Evolutionary conservation across 169 alveolate genomes (phyloP), one percentile per base, ranked within the genome.

Genomic region (Theileria equi): DNA sequence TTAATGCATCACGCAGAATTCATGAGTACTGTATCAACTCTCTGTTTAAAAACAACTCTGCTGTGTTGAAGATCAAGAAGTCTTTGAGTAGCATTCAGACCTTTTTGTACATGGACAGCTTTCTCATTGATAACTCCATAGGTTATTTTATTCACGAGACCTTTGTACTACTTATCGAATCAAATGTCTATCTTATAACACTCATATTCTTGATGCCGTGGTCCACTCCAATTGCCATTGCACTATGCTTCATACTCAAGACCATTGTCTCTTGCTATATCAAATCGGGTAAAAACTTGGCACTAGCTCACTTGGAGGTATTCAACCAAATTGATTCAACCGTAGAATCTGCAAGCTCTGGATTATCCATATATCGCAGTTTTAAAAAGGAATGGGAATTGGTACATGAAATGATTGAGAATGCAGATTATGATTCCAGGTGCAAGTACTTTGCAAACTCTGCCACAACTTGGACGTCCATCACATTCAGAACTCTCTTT

Each of bases 21-120:
- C 82, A 71, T 35, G 57, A 43, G 23, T 71, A 23, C 34, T 43
- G 50, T 19, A 58, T 71, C 53, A 60, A 71, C 23, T 71, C 82
- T 2, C 31, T 60, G 11, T 60, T 71, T 10, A 31, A 61, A 11
- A 71, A 45, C 38, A 3, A 63, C 10, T 43, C 76, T 11, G 31
- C 45, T 6, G 47, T 41, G 8, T 7, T 43, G 10, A 44, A 61
- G 54, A n/a, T 59, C 11, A 71, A 71, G 60, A 44, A 35, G 10
- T 61, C 45, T 23, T 25, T 71, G 66, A 55, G 76, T 16, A 47
- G 25, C 23, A 47, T 61, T 28, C 21, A 60, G 28, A 71, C 82
- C 4, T 71, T 71, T 35, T 36, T 71, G 45, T 38, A 66, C n/a
- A 60, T 65, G 6, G 82, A 71, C 61, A 61, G 54, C 13, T 53